Evolutionary conservation across 176 grass and related monocot species (phyloP), one percentile per base, ranked within the genome.

Genomic region (Thalia dealbata): DNA sequence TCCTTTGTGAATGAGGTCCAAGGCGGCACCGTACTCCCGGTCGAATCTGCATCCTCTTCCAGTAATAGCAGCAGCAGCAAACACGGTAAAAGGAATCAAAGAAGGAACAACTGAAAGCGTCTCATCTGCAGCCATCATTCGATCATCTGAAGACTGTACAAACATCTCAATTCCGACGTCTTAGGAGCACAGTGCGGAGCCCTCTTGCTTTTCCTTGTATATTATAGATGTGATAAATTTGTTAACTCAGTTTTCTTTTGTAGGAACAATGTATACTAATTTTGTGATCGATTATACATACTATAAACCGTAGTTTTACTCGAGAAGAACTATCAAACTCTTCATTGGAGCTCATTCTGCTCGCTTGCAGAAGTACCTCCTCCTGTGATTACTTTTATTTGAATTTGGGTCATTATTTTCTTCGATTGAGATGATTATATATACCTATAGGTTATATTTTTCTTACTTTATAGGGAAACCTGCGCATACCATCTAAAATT

Each of bases 1-100:
- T 82, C 64, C 0, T 66, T 72, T 23, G 32, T 69, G 52, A 79
- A 27, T 30, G 86, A 91, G 60, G 75, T 81, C 73, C 50, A 80
- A 25, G 84, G 71, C n/a, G 72, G 74, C 74, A 75, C 68, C 3
- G 65, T 82, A 73, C 62, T 87, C 46, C 63, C 86, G 0, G 18
- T 72, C 27, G 42, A 65, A 43, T 76, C 76, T 54, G 25, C 61
- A 50, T 65, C 76, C 13, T 83, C 80, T 52, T 79, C 86, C 14
- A 78, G 6, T 10, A 48, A 64, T 48, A 75, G 10, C 44, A 73
- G 79, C 16, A 65, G 67, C 50, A 48, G 61, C 69, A 52, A 72
- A 38, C 28, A 5, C 13, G 65, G 69, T 61, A 55, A 76, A 25
- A 84, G 18, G 65, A 76, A 79, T 15, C 77, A 75, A 12, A 82